Evolutionary conservation across 768 basidiomycete species (phyloP), one percentile per base, ranked within the genome.

Genomic region (Asterophora parasitica): DNA sequence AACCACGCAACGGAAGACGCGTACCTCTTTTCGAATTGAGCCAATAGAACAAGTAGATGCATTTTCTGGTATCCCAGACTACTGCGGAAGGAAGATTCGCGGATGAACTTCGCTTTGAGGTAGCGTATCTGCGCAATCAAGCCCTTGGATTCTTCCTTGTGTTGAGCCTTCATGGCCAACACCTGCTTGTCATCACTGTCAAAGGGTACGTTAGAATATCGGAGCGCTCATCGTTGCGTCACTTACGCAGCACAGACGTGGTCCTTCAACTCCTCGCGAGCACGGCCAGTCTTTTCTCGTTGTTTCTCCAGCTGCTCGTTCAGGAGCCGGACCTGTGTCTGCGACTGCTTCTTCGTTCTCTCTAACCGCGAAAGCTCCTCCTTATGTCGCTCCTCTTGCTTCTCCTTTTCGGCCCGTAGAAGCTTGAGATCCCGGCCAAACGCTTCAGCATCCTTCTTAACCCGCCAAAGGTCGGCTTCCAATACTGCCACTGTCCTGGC

Each of bases 71-170:
- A 83, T 12, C 76, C 72, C 37, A 97, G 73, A 56, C 83, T 83
- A 49, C 72, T 73, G 28, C 95, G 79, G 72, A 96, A 79, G 0
- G 75, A 74, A 8, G 83, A 79, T 68, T 99, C 96, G 19, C 95
- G 78, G 2, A 81, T 86, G 65, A 85, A 94, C 61, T 91, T 92
- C 46, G 88, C 86, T 64, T 98, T 95, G 56, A 98, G 74, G 66
- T 96, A 97, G 34, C 76, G 78, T 49, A 96, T 92, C 64, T 96
- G 92, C 7, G 90, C 80, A 41, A 98, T 82, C 15, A 97, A 71
- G 7, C 92, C 91, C 61, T 92, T 93, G 71, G 88, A 87, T 61
- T 97, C 92, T 52, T 81, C 79, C 53, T 87, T 89, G 61, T 92
- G 90, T 63, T 81, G 83, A 2, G 68, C 56, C 54, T 76, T 82